Evolutionary conservation across 1,284 basidiomycete genomes (phyloP).

Genomic region (Inonotus obliquus): DNA sequence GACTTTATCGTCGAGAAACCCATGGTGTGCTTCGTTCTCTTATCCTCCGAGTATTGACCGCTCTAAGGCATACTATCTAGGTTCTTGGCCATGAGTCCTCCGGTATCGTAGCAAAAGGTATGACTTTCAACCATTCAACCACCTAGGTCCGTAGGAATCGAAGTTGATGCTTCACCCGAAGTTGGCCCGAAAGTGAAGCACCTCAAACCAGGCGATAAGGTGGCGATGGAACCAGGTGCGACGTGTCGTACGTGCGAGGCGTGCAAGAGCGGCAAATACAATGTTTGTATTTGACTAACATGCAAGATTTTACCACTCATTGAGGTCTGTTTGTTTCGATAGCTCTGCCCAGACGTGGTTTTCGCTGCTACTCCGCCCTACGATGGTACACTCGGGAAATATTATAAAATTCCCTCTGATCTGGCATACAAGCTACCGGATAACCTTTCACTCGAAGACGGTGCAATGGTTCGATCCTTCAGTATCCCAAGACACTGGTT

Average conservation of each 20-base stretch:
- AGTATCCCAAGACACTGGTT: background rate
- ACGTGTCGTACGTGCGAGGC: conserved; percentile 68
- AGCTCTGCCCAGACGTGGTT: conserved; percentile 73
- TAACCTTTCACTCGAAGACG: conserved; percentile 74
- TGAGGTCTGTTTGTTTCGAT: background rate
- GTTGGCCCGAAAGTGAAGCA: conserved; percentile 70
- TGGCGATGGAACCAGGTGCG: conserved; percentile 82
- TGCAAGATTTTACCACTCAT: background rate
- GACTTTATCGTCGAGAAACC: conserved; percentile 74
- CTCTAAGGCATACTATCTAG: conserved; percentile 24
- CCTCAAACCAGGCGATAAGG: conserved; percentile 79
- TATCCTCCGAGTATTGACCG: background rate
- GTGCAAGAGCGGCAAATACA: conserved; percentile 78
- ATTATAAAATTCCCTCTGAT: conserved; percentile 73
- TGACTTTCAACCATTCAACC: background rate
- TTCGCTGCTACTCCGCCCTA: conserved; percentile 90
- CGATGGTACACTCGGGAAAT: conserved; percentile 83
- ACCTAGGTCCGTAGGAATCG: background rate
- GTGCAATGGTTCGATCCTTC: conserved; percentile 62
- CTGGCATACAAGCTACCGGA: conserved; percentile 72
- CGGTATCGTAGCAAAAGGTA: conserved; percentile 41
- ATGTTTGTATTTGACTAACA: conserved; percentile 40
- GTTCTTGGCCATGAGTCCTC: conserved; percentile 56
- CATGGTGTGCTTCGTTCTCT: conserved; percentile 48
- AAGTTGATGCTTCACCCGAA: conserved; percentile 24